These are phyloP conservation scores for Leccinum obscurum DNA, from an alignment of 768 basidiomycete genomes.

Conservation along the genomic window DNA sequence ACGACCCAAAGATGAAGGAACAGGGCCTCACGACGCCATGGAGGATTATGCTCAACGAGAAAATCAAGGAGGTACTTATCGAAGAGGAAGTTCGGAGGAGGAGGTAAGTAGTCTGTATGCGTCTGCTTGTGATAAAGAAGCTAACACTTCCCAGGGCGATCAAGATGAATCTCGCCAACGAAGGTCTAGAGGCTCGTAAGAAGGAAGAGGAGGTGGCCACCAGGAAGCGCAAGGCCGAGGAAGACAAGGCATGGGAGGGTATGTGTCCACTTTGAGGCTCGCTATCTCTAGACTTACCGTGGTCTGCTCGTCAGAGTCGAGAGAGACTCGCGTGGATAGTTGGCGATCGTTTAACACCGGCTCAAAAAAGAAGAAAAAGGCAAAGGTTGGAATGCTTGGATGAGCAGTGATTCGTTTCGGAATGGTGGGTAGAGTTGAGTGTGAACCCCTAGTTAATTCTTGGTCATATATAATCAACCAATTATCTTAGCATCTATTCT, in stretches of 20 bases:
- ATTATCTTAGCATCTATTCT: conserved; percentile 2
- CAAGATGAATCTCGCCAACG: conserved; percentile 90
- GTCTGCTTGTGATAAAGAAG: neutral
- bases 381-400: conserved; percentile 66
- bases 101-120: conserved; percentile 52
- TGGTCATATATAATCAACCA: conserved; percentile 13
- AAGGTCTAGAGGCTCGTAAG: conserved; percentile 89
- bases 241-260: conserved; percentile 92
- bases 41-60: conserved; percentile 62
- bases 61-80: conserved; percentile 82
- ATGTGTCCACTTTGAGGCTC: conserved; percentile 11
- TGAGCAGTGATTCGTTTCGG: conserved; percentile 34
- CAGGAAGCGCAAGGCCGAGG: conserved; percentile 85
- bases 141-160: conserved; percentile 57
- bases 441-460: conserved; percentile 15
- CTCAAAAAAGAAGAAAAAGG: conserved; percentile 83
- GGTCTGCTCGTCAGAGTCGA: conserved; percentile 47
- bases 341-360: conserved; percentile 73
- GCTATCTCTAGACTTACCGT: neutral
- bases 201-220: conserved; percentile 81
- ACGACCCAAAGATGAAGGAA: conserved; percentile 32
- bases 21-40: conserved; percentile 53
- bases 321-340: conserved; percentile 81
- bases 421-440: conserved; percentile 6
- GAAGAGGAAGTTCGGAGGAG: conserved; percentile 86